Conservation (phyloP, 73 alveolate genomes). For the Diophrys sp. region DNA sequence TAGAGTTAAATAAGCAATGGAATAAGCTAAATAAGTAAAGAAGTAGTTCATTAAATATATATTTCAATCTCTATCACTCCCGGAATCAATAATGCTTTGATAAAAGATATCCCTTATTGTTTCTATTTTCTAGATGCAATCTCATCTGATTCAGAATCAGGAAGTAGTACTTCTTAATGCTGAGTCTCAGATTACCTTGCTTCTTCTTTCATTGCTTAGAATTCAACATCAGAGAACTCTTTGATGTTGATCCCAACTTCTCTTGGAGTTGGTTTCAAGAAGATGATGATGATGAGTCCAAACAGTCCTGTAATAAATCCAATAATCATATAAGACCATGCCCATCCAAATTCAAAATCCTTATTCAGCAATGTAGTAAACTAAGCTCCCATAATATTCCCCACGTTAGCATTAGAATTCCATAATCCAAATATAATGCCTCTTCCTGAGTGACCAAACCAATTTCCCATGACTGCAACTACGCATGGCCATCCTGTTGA, state of each 20-base stretch:
- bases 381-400: constrained; percentile 58
- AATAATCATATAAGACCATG: constrained; percentile 29
- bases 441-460: constrained; percentile 63
- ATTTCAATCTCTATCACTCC: too few species aligned
- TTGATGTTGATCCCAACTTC: constrained; percentile 4
- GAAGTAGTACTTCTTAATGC: too few species aligned
- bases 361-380: constrained; percentile 18
- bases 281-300: constrained; percentile 10
- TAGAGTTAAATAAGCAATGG: constrained; percentile 30
- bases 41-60: too few species aligned
- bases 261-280: constrained; percentile 16
- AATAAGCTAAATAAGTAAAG: too few species aligned
- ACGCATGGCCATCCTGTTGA: constrained; percentile 73
- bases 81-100: constrained; percentile 23
- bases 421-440: constrained; percentile 58
- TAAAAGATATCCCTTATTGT: constrained; percentile 1
- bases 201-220: too few species aligned
- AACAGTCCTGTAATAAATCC: constrained; percentile 11
- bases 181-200: too few species aligned
- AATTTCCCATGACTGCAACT: constrained; percentile 61
- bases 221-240: constrained; percentile 17
- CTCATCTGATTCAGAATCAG: too few species aligned
- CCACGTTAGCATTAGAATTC: constrained; percentile 54
- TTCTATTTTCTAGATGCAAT: too few species aligned
- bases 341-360: constrained; percentile 19